A percentile compares a stretch with the other conserved stretches of the same genome.
Evolutionary conservation across 306 rosid species (phyloP).

Genomic region (Trifolium subterraneum): DNA sequence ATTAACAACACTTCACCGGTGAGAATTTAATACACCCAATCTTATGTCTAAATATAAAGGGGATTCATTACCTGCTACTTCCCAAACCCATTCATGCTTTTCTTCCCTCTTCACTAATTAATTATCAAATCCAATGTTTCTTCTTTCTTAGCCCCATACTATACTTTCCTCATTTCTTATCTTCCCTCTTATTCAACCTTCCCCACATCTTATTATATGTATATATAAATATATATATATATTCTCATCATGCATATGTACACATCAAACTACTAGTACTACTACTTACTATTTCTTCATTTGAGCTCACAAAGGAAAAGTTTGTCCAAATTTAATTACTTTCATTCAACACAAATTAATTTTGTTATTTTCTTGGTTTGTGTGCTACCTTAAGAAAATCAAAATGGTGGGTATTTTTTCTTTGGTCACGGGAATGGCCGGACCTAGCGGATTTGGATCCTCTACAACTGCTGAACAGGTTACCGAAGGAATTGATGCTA

Average conservation of each 20-base stretch:
- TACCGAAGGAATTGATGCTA: slow-evolving; percentile 74
- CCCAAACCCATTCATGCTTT: slow-evolving; percentile 39
- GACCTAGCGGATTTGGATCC: slow-evolving; percentile 88
- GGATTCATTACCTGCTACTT: slow-evolving; percentile 40
- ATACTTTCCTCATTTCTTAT: slow-evolving; percentile 1
- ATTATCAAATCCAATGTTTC: background rate
- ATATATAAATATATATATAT: background rate
- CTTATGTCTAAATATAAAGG: background rate
- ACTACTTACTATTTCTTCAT: background rate
- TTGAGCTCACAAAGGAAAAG: background rate
- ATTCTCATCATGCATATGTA: background rate
- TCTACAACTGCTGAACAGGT: slow-evolving; percentile 89
- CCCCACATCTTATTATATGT: slow-evolving; percentile 1
- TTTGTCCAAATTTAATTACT: background rate
- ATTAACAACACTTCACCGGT: slow-evolving; percentile 53
- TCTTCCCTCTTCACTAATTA: slow-evolving; percentile 21
- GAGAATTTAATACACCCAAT: slow-evolving; percentile 46
- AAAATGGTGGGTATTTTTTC: slow-evolving; percentile 59
- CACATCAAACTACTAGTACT: background rate
- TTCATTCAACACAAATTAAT: background rate
- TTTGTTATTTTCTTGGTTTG: background rate
- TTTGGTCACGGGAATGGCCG: slow-evolving; percentile 66
- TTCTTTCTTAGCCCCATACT: slow-evolving; percentile 1
- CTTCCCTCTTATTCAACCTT: background rate
- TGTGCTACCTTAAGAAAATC: background rate